Percentiles rank a stretch among this genome's conserved stretches.
phyloP scores from a whole-genome alignment of 1,139 yeast genomes.

The Saccharomyces hybrid region DNA sequence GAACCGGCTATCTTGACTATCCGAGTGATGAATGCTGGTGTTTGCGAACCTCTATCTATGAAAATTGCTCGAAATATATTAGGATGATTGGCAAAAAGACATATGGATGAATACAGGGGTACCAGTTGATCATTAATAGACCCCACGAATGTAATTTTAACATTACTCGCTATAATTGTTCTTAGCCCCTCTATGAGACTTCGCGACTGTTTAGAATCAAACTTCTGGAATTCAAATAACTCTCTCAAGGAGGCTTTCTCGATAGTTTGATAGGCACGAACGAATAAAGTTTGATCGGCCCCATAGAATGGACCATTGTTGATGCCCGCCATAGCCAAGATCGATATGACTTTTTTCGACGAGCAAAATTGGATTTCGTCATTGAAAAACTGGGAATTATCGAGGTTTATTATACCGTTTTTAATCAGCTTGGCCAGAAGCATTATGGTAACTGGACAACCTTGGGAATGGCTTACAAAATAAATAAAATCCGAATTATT shows the following conservation, averaged over 20 bases:
- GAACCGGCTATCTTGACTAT: conserved; percentile 44
- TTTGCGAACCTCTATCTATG: conserved; percentile 51
- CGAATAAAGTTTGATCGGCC: conserved; percentile 69
- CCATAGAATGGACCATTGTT: conserved; percentile 93
- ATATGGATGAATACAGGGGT: conserved; percentile 81
- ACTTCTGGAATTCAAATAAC: conserved; percentile 77
- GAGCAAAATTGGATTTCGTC: conserved; percentile 25
- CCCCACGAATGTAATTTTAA: conserved; percentile 73
- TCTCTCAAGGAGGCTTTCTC: conserved; percentile 83
- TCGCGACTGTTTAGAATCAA: conserved; percentile 61
- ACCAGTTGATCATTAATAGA: conserved; percentile 88
- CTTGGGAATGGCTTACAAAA: conserved; percentile 92
- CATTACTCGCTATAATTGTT: conserved; percentile 58
- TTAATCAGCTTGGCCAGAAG: conserved; percentile 64
- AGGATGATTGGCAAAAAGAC: conserved; percentile 80
- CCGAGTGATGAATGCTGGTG: conserved; percentile 47
- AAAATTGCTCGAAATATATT: conserved; percentile 83
- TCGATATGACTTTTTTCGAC: conserved; percentile 50
- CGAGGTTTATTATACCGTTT: conserved; percentile 49
- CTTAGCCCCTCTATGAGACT: conserved; percentile 63
- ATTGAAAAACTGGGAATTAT: conserved; percentile 17
- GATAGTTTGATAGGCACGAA: conserved; percentile 82
- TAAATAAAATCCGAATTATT: conserved; percentile 75
- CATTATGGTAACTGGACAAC: conserved; percentile 84
- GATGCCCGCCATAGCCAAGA: conserved; percentile 92